phyloP scores from a whole-genome alignment of 1,284 basidiomycete species.

The Mycosarcoma maydis region DNA sequence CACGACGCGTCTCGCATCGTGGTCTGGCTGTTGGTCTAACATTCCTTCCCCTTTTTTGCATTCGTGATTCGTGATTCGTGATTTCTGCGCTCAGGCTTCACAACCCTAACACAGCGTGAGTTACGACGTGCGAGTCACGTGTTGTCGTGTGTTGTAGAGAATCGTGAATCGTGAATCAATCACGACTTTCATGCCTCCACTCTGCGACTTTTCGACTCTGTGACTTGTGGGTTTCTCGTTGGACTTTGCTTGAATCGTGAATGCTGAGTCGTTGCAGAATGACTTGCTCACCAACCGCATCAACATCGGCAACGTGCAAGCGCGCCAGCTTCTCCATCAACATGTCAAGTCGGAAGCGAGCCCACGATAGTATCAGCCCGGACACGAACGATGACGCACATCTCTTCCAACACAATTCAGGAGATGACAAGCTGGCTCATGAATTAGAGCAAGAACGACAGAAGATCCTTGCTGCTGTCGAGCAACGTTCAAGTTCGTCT shows the following conservation, averaged over 20 bases:
- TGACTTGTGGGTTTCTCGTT: no score
- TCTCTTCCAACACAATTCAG: slow-evolving; percentile 3
- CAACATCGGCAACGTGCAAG: no score
- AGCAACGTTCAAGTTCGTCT: not conserved
- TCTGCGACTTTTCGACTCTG: no score
- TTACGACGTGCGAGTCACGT: no score
- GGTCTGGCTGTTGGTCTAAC: no score
- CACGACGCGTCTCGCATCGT: slow-evolving; percentile 20
- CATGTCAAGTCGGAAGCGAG: slow-evolving; percentile 13
- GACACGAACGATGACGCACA: not conserved
- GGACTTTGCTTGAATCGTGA: slow-evolving; percentile 4
- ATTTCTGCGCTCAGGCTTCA: no score
- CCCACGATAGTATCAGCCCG: not conserved
- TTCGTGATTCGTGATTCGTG: no score
- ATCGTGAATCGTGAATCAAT: no score
- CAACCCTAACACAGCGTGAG: no score
- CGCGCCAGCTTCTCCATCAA: not conserved
- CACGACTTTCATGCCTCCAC: slow-evolving; percentile 48
- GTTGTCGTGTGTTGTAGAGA: no score
- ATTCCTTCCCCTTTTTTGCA: not conserved
- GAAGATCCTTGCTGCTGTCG: slow-evolving; percentile 19
- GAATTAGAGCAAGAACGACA: slow-evolving; percentile 36
- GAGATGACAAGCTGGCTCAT: slow-evolving; percentile 21
- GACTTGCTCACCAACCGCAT: not conserved
- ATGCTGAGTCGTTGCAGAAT: slow-evolving; percentile 11